Conservation (phyloP, 2,329 filamentous ascomycete species). For the Fusarium chaquense region DNA sequence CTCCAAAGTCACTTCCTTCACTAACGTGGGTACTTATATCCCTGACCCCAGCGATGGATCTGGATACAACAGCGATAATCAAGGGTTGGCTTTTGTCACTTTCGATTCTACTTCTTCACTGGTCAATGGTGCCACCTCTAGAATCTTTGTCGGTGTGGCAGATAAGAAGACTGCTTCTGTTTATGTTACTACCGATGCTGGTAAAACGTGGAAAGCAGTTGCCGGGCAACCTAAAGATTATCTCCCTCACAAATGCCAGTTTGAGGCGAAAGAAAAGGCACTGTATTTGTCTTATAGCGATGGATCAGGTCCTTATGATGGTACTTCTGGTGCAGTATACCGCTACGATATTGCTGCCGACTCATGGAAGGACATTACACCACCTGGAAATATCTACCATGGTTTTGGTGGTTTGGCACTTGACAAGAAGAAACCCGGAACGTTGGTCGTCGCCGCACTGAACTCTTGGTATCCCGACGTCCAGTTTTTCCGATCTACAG, state of each 20-base stretch:
- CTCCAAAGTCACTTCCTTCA: conserved; percentile 64
- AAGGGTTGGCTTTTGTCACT: conserved; percentile 65
- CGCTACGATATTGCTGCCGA: conserved; percentile 63
- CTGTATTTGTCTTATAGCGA: conserved; percentile 68
- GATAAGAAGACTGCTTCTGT: conserved; percentile 65
- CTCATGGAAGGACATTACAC: conserved; percentile 69
- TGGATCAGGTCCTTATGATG: conserved; percentile 69
- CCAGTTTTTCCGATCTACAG: conserved; percentile 66
- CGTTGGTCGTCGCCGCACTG: conserved; percentile 66
- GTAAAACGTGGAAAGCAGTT: conserved; percentile 65
- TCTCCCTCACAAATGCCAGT: conserved; percentile 66
- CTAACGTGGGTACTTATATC: conserved; percentile 62
- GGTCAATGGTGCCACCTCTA: conserved; percentile 61
- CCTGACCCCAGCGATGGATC: conserved; percentile 59
- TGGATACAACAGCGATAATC: conserved; percentile 59
- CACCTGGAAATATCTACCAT: conserved; percentile 62
- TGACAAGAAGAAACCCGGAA: conserved; percentile 66
- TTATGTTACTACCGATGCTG: conserved; percentile 66
- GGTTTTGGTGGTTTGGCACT: conserved; percentile 69
- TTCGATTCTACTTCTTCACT: conserved; percentile 65
- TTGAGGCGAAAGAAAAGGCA: conserved; percentile 63
- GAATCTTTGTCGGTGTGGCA: conserved; percentile 68
- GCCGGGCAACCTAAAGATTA: conserved; percentile 62
- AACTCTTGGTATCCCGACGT: conserved; percentile 72
- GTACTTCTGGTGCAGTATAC: conserved; percentile 64